Conservation (phyloP, 1,139 yeast species). For the Geotrichum australiense region DNA sequence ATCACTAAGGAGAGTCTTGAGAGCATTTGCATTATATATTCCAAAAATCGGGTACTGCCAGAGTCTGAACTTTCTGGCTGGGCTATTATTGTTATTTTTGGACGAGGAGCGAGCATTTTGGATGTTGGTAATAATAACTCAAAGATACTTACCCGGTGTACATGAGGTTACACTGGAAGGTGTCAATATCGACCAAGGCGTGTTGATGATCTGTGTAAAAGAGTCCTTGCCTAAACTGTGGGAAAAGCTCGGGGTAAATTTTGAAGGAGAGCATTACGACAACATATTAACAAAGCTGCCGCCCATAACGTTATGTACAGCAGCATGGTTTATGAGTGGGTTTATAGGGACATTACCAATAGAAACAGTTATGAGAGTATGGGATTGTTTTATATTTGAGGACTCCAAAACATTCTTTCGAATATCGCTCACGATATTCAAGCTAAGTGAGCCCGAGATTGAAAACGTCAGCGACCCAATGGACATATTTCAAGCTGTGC, state of each 20-base stretch:
- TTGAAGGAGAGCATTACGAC: conserved; percentile 41
- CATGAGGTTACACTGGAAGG: conserved; percentile 90
- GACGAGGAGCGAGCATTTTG: conserved; percentile 87
- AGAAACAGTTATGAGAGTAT: conserved; percentile 77
- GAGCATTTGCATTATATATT: conserved; percentile 77
- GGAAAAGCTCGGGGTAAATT: conserved; percentile 44
- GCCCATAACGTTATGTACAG: conserved; percentile 85
- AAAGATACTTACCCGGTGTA: conserved; percentile 79
- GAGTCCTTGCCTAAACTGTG: conserved; percentile 82
- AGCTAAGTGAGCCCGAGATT: conserved; percentile 62
- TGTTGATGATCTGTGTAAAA: conserved; percentile 74
- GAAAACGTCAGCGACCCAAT: conserved; percentile 52
- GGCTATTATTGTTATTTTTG: conserved; percentile 71
- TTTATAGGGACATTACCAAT: conserved; percentile 84
- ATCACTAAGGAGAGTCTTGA: conserved; percentile 70
- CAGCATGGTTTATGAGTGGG: conserved; percentile 96
- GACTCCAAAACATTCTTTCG: conserved; percentile 84
- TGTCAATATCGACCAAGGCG: conserved; percentile 93
- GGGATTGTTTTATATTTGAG: conserved; percentile 94
- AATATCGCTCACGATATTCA: conserved; percentile 74
- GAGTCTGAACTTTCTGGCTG: conserved; percentile 85
- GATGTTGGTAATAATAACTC: conserved; percentile 91
- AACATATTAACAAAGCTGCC: conserved; percentile 74
- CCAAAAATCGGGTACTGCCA: conserved; percentile 96
- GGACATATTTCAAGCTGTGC: conserved; percentile 82